A percentile compares a stretch with the other conserved stretches of the same genome.
Conservation (phyloP, 2,329 filamentous ascomycete species). For the Sclerotinia trifoliorum region DNA sequence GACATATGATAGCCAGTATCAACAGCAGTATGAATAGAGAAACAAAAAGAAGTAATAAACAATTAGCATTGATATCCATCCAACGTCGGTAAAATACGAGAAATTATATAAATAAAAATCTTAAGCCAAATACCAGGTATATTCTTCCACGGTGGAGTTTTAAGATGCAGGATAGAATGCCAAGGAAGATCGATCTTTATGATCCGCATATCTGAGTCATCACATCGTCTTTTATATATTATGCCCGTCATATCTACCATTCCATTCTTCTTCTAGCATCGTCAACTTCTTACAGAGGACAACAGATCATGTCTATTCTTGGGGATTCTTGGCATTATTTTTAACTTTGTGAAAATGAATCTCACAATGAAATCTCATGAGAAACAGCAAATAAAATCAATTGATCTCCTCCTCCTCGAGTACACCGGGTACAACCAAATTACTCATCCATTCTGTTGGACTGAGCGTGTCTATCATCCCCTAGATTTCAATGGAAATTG, state of each 20-base stretch:
- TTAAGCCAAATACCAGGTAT: neutral
- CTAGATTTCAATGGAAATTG: neutral
- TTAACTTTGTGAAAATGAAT: neutral
- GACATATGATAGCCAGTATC: too few species aligned
- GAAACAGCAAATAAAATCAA: neutral
- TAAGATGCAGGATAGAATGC: neutral
- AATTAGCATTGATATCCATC: too few species aligned
- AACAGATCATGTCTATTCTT: neutral
- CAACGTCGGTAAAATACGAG: too few species aligned
- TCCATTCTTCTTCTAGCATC: neutral
- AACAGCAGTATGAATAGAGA: too few species aligned
- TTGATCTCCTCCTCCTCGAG: neutral
- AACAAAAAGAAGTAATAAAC: too few species aligned
- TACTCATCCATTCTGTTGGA: neutral
- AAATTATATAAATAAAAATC: neutral
- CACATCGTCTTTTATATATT: neutral
- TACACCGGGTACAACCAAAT: neutral
- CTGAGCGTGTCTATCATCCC: constrained; percentile 5
- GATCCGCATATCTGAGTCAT: neutral
- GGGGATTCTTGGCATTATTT: neutral
- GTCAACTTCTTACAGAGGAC: neutral
- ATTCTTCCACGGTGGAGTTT: neutral
- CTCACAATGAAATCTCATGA: neutral
- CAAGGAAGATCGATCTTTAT: constrained; percentile 1
- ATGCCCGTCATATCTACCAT: neutral